Evolutionary conservation across 1,284 basidiomycete species (phyloP).

Genomic region (Ustilago curta): DNA sequence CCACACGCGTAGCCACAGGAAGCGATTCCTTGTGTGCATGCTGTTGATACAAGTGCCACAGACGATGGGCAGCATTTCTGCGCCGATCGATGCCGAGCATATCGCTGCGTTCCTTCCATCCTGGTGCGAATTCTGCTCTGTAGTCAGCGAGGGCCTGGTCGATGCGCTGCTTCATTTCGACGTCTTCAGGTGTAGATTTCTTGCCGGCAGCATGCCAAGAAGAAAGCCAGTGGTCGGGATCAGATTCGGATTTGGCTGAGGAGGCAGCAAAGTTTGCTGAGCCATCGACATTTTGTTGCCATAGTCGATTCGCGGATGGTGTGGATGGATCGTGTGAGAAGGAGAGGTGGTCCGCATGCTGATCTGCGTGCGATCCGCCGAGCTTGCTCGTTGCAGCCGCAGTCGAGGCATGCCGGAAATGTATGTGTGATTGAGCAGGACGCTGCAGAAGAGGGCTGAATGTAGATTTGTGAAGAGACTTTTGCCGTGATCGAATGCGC

Average conservation of each 20-base stretch:
- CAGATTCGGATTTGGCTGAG: too few relatives aligned
- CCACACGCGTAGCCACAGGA: constrained; percentile 7
- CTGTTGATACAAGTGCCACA: constrained; percentile 27
- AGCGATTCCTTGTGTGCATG: constrained; percentile 33
- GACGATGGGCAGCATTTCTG: constrained; percentile 13
- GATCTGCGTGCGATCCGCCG: constrained; percentile 1
- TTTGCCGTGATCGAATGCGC: constrained; percentile 8
- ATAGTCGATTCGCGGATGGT: not conserved
- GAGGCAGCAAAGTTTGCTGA: not conserved
- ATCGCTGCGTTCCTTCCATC: constrained; percentile 5
- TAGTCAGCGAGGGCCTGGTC: constrained; percentile 2
- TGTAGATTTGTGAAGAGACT: not conserved
- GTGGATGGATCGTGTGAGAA: not conserved
- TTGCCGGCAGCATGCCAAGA: constrained; percentile 6
- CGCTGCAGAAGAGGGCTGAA: not conserved
- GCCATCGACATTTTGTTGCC: not conserved
- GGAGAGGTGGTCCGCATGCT: not conserved
- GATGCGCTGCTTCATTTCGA: constrained; percentile 1
- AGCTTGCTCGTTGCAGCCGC: constrained; percentile 13
- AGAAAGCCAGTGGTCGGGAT: constrained; percentile 17
- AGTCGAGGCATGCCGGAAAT: constrained; percentile 12
- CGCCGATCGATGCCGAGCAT: constrained; percentile 23
- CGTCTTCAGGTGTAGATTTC: not conserved
- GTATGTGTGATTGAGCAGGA: not conserved
- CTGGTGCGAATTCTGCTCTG: constrained; percentile 5